Percentiles rank a stretch among this genome's conserved stretches.
Evolutionary conservation across 163 green algal genomes (phyloP).

Genomic region (Scenedesmus sp.): DNA sequence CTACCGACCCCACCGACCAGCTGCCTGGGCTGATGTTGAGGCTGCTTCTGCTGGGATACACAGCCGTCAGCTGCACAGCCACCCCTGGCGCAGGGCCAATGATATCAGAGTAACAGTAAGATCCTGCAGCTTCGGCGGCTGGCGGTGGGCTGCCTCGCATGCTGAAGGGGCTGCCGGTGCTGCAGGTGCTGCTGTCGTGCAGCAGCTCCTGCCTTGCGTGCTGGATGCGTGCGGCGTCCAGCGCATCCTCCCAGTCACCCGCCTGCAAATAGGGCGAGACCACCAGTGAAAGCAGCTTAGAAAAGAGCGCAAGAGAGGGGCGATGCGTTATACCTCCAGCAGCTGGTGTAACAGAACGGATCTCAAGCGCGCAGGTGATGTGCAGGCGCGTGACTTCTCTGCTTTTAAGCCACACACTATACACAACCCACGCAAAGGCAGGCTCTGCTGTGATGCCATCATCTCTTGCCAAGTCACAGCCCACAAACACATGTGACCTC

Average conservation of each 20-base stretch:
- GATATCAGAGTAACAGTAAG: not conserved
- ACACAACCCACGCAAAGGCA: too few relatives aligned
- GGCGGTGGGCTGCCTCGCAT: not conserved
- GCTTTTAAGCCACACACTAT: too few relatives aligned
- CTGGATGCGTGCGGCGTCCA: not conserved
- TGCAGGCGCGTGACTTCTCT: too few relatives aligned
- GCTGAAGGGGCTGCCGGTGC: constrained; percentile 7
- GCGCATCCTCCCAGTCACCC: not conserved
- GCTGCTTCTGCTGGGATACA: not conserved
- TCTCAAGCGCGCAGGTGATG: too few relatives aligned
- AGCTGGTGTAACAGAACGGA: not conserved
- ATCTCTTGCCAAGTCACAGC: too few relatives aligned
- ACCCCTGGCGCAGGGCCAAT: not conserved
- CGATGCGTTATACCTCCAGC: not conserved
- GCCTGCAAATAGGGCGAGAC: not conserved
- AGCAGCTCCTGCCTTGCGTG: not conserved
- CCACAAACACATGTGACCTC: too few relatives aligned
- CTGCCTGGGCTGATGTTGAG: not conserved
- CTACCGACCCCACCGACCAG: not conserved
- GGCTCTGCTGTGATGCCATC: too few relatives aligned
- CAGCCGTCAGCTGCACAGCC: not conserved
- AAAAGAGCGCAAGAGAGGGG: not conserved
- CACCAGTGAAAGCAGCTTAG: too few relatives aligned
- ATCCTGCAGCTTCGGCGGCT: not conserved
- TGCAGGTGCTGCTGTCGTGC: constrained; percentile 21